Evolutionary conservation across 192 early-diverging fungal species (phyloP).

Genomic region (Pilobolus umbonatus): DNA sequence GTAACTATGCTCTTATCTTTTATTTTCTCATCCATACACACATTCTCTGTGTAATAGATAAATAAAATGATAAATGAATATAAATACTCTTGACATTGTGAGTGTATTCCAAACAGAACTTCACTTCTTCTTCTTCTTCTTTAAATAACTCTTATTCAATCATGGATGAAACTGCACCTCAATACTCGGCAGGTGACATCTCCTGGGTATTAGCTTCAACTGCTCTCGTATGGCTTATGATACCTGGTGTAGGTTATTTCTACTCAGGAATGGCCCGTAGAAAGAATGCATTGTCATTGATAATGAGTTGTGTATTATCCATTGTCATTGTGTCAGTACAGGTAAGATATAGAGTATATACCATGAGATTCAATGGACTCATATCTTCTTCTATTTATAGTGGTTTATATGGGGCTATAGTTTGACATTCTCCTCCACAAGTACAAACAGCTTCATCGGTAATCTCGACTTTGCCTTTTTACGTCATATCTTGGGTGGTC

Average conservation of each 20-base stretch:
- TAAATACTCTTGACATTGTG: too few species aligned
- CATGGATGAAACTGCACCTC: neutral
- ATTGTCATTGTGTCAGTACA: constrained; percentile 85
- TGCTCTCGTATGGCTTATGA: constrained; percentile 63
- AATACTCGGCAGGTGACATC: neutral
- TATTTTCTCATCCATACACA: neutral
- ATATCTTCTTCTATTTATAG: too few species aligned
- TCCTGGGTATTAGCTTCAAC: neutral
- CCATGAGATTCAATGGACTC: too few species aligned
- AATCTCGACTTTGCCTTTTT: constrained; percentile 77
- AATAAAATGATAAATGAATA: neutral
- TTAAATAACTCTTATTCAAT: neutral
- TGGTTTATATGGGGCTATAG: constrained; percentile 93
- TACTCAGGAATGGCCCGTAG: constrained; percentile 91
- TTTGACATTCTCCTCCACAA: constrained; percentile 79
- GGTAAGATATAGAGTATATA: too few species aligned
- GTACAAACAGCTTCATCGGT: constrained; percentile 71
- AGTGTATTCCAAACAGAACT: too few species aligned
- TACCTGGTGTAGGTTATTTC: constrained; percentile 91
- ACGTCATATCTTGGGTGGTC: constrained; percentile 41
- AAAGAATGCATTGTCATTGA: constrained; percentile 90
- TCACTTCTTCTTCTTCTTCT: neutral
- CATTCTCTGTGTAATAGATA: neutral
- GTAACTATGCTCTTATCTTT: too few species aligned
- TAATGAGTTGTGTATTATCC: constrained; percentile 77